Evolutionary conservation across 768 basidiomycete species (phyloP).

Genomic region (Chalciporus piperatus): DNA sequence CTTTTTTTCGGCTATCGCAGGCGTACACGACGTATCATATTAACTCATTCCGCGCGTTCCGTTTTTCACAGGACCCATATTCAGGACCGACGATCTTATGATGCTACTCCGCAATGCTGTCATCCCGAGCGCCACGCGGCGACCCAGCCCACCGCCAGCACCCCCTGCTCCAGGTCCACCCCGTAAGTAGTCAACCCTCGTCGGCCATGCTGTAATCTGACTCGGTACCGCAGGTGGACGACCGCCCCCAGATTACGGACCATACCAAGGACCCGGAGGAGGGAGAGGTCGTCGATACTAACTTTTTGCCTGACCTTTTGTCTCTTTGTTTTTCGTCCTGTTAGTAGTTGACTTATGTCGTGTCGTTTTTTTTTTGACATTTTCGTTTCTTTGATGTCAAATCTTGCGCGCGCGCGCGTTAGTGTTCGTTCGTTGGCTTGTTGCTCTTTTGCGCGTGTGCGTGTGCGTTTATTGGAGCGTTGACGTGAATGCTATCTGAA

Average conservation of each 20-base stretch:
- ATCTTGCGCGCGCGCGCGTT: no score
- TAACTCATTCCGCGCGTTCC: conserved; percentile 7
- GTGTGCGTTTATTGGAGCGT: no score
- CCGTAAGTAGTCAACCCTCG: conserved; percentile 27
- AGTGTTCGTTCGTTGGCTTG: no score
- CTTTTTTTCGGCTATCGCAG: conserved; percentile 9
- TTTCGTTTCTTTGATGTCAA: background rate
- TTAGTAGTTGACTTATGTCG: no score
- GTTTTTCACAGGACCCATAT: conserved; percentile 68
- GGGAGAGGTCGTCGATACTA: conserved; percentile 44
- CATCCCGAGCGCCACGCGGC: conserved; percentile 58
- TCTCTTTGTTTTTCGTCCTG: conserved; percentile 4
- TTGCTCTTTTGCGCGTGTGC: no score
- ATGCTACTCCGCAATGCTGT: conserved; percentile 77
- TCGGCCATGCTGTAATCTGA: conserved; percentile 5
- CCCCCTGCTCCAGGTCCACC: conserved; percentile 47
- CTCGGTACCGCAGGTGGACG: conserved; percentile 47
- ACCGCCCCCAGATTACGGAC: conserved; percentile 84
- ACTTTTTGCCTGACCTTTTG: background rate
- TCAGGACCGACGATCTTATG: conserved; percentile 89
- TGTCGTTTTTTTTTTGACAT: conserved; percentile 13
- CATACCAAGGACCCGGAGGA: conserved; percentile 73
- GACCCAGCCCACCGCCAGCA: conserved; percentile 58
- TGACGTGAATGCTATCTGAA: no score
- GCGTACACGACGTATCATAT: background rate